Base-by-base conservation (phyloP, 495 filamentous ascomycete genomes). In the Aspergillus biplanus region DNA sequence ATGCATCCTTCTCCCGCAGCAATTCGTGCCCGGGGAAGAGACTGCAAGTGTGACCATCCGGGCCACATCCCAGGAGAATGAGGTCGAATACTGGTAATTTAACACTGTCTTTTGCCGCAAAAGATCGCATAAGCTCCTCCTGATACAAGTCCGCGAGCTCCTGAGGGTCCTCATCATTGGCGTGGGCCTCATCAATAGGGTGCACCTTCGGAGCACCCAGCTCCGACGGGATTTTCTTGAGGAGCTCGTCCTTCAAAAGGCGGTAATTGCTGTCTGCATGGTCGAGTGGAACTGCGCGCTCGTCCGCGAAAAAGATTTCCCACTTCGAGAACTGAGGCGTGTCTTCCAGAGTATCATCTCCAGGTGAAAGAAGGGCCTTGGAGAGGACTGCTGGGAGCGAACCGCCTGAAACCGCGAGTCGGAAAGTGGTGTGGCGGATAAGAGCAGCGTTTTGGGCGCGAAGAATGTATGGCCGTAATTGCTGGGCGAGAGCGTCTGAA, bases 271-370 rank as follows among this genome's bases (percentile, higher is more conserved):
- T 97, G 79, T 99, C 96, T 50, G 83, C 81, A 76, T 98, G 88
- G 73, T 93, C 87, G 67, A 97, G 88, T 9, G 96, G 92, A 33
- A 99, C 96, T 33, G 89, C 89, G 66, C 95, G 91, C 84, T 99
- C 95, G 69, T 99, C 95, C 65, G 94, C 94, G 78, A 97, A 98
- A 85, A 97, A 99, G 72, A 99, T 90, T 67, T 98, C 90, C 95
- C 95, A 99, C 71, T 90, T 92, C 71, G 82, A 80, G 82, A 94
- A 97, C 66, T 88, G 80, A 59, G 92, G 75, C 7, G 77, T 80
- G 62, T 92, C 88, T 32, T 88, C 87, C 11, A 78, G 73, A 37
- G 73, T 72, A 39, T 83, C 86, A 61, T 83, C 78, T 16, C 86
- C 76, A 0, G 81, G 76, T 1, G 87, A 74, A 5, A 98, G 85